Evolutionary conservation across 1,139 yeast species (phyloP), one percentile per base, ranked within the genome.

Genomic region (Geotrichum cucujoidarum): DNA sequence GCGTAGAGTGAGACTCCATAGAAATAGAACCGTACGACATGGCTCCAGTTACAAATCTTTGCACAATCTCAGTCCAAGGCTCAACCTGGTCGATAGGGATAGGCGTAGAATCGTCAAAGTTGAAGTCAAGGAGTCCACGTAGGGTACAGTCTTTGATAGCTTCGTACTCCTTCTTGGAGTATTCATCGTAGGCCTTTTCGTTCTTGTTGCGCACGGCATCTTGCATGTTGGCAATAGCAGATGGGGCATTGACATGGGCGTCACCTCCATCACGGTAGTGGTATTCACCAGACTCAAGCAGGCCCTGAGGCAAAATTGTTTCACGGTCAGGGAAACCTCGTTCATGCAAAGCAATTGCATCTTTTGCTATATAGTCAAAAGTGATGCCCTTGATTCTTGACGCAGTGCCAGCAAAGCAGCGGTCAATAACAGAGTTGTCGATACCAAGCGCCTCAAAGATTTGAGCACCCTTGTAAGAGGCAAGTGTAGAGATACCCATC

Each of bases 211-310:
- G 80, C 47, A 92, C 97, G 14, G 97, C 96, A 67, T 92, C 97
- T 70, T 92, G 97, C 64, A 92, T 77, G 52, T 87, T 82, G 32
- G 97, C 97, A 68, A 92, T 85, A 17, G 97, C 96, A 36, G 87
- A 78, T 21, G 98, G 98, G 55, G 87, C 95, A 66, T 92, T 92
- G 56, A 92, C 78, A 66, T 92, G 97, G 44, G 90, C 82, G 61
- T 87, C 95, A 57, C 97, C 98, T 64, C 97, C 97, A 65, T 92
- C 97, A 73, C 97, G 82, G 95, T 95, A 92, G 70, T 89, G 95
- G 65, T 89, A 92, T 67, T 90, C 97, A 69, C 98, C 98, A 53
- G 94, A 80, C 69, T 92, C 97, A 36, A 96, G 95, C 54, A 92
- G 75, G 22, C 86, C 87, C 37, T 75, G 67, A 25, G 92, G 90